Conservation (phyloP, 2,329 filamentous ascomycete species). For the Stemphylium beticola region DNA sequence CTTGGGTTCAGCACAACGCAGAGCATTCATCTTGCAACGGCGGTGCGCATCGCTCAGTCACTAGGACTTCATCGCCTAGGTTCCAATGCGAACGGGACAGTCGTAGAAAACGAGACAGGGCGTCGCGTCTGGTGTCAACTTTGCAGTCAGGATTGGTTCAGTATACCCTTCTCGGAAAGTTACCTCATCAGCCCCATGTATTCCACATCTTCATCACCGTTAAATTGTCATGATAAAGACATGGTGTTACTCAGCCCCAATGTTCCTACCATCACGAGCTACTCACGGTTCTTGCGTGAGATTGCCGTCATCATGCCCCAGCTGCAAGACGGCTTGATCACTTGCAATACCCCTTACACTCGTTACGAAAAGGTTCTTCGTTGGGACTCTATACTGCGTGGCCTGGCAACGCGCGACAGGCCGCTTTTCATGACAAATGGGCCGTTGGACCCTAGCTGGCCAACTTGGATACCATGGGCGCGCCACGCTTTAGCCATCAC, state of each 20-base stretch:
- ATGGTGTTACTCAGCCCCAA: constrained; percentile 21
- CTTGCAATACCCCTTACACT: constrained; percentile 47
- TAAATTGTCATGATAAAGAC: constrained; percentile 30
- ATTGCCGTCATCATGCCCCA: constrained; percentile 47
- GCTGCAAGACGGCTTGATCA: constrained; percentile 42
- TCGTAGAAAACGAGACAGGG: constrained; percentile 35
- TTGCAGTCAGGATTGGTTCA: constrained; percentile 51
- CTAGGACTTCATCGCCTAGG: constrained; percentile 53
- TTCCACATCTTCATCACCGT: constrained; percentile 34
- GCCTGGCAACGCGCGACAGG: constrained; percentile 36
- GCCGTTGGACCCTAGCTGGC: constrained; percentile 41
- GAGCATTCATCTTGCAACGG: constrained; percentile 52
- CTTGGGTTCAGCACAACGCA: constrained; percentile 54
- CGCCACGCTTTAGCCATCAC: constrained; percentile 7
- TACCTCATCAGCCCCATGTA: constrained; percentile 44
- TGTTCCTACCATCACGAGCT: constrained; percentile 40
- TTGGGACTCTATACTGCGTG: constrained; percentile 44
- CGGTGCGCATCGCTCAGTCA: constrained; percentile 53
- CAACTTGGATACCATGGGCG: constrained; percentile 40
- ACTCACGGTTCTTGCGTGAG: constrained; percentile 40
- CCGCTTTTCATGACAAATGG: constrained; percentile 40
- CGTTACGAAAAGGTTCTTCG: constrained; percentile 48
- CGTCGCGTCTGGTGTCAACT: constrained; percentile 47
- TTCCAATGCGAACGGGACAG: constrained; percentile 6
- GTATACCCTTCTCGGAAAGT: constrained; percentile 48